phyloP scores from a whole-genome alignment of 371 early-diverging fungal species.

The Globomyces sp. region DNA sequence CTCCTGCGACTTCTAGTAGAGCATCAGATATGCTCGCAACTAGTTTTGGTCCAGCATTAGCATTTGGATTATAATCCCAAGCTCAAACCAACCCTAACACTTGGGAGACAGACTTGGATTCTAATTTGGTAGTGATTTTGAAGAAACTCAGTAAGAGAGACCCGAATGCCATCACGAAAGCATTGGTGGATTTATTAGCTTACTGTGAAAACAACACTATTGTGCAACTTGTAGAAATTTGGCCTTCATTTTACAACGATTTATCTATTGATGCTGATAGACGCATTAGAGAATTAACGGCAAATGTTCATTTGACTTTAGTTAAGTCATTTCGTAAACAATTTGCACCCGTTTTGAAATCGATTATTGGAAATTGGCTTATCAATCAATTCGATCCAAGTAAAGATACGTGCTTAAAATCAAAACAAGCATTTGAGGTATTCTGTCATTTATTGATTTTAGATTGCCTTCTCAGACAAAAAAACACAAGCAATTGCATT shows the following conservation, averaged over 20 bases:
- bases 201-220: conserved; percentile 15
- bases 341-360: conserved; percentile 45
- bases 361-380: conserved; percentile 48
- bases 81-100: neutral
- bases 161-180: conserved; percentile 41
- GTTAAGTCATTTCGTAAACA: conserved; percentile 34
- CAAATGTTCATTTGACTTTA: conserved; percentile 29
- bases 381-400: conserved; percentile 38
- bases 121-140: conserved; percentile 32
- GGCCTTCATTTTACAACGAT: conserved; percentile 38
- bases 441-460: neutral
- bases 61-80: neutral
- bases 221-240: conserved; percentile 16
- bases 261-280: conserved; percentile 39
- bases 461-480: conserved; percentile 50
- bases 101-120: neutral
- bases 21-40: neutral
- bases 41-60: neutral
- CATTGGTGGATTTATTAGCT: conserved; percentile 43
- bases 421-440: conserved; percentile 43
- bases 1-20: conserved; percentile 7
- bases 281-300: conserved; percentile 38
- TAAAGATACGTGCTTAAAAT: conserved; percentile 39
- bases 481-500: conserved; percentile 36
- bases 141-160: conserved; percentile 50